Base-by-base conservation (phyloP, 495 filamentous ascomycete genomes). In the Podospora comata region DNA sequence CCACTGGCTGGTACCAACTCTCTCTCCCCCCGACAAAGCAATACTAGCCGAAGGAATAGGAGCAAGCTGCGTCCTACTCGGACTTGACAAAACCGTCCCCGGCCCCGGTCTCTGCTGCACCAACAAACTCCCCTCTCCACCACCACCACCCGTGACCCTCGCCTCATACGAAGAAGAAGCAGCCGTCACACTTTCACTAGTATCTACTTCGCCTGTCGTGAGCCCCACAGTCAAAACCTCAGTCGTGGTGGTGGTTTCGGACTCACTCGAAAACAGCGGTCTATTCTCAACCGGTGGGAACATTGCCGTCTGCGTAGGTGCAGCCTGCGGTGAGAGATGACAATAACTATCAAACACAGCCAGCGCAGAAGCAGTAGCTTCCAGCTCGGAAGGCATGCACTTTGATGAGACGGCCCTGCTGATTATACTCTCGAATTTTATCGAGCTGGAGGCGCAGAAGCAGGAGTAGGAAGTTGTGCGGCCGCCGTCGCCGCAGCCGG, bases 401-500 rank as follows among this genome's bases (percentile, higher is more conserved):
- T 39, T 23, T 6, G 65, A 23, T 15, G 58, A 18, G 13, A 30
- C 26, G 2, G n/a, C 58, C 26, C 26, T 60, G 26, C 69, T 64
- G 60, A 70, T 70, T 23, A 58, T 34, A 4, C 20, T 57, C 4
- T n/a, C 55, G 67, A 77, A 79, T 16, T 66, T 62, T 64, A 59
- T 71, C 61, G 76, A 81, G 61, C 71, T 67, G 15, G 78, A 28
- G 18, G 56, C 68, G 67, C 73, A 75, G 64, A 75, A 73, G 60
- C 73, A 75, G 56, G 30, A 62, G 67, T 68, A 75, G 11, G 73
- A 75, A 0, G 73, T 75, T 34, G 57, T 30, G 5, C 53, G 18
- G 26, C 61, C 48, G 67, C 65, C 65, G 64, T 75, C 73, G 27
- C 73, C 73, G 60, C 71, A 75, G 1, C 72, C 72, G 6, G 67